Evolutionary conservation across 2,329 filamentous ascomycete species (phyloP), one percentile per base, ranked within the genome.

Genomic region (Xylariaceae sp.): DNA sequence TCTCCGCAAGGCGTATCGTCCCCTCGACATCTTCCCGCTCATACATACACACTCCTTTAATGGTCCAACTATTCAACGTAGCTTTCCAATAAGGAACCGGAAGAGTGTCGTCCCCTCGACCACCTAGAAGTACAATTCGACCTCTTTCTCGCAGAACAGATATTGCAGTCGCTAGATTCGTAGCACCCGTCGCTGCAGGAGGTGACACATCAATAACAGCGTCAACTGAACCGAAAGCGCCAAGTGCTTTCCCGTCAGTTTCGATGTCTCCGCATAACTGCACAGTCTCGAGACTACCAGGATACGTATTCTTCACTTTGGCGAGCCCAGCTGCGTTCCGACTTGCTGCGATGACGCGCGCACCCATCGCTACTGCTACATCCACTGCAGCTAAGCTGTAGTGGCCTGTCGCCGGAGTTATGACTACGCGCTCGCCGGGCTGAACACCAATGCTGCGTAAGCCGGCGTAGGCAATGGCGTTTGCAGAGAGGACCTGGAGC

Each of bases 321-420:
- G 28, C 31, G 13, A 51, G 34, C 16, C 36, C 41, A 38, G 31
- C 33, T 39, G 54, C 49, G 16, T 58, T 58, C 13, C 58, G 53
- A 10, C 58, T 53, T 53, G 56, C 56, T 14, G 58, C 56, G 2
- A 60, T 51, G 12, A 60, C 58, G 14, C 55, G 50, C 3, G 58
- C 55, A 11, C 58, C 56, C 51, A 59, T 56, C 10, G 58, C 56
- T 0, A 59, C 51, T 10, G 54, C 56, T 7, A 57, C 58, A 16
- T 59, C 49, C 5, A 57, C 56, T 6, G 50, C 54, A 9, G 42
- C 58, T 34, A 48, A 51, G 16, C 58, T 54, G 19, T 58, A 60
- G n/a, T 53, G 51, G 14, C 58, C 56, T 5, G 58, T 60, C 2
- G 56, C 55, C 7, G 58, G 54, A 13, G 54, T 28, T 28, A 59